Conservation (phyloP, 495 filamentous ascomycete genomes). For the Collariella sp. region DNA sequence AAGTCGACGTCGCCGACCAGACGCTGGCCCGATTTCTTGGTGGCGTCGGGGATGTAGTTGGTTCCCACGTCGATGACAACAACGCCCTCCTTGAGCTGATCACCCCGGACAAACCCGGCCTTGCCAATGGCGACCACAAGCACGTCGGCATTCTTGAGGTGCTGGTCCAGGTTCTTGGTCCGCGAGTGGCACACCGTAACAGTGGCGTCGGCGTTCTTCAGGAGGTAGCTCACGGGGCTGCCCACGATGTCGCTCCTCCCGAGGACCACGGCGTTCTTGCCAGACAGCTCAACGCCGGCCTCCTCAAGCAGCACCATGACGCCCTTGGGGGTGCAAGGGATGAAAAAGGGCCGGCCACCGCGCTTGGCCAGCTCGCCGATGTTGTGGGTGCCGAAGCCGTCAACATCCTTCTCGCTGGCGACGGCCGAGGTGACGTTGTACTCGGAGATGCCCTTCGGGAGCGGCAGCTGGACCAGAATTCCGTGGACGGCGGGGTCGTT, state of each 20-base stretch:
- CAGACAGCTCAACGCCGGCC: slow-evolving; percentile 69
- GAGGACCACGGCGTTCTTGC: slow-evolving; percentile 91
- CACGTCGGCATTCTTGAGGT: slow-evolving; percentile 79
- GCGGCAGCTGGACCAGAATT: slow-evolving; percentile 85
- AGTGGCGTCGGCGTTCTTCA: slow-evolving; percentile 92
- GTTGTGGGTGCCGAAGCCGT: slow-evolving; percentile 88
- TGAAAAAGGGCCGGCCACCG: slow-evolving; percentile 77
- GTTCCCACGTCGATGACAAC: slow-evolving; percentile 98
- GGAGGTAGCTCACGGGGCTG: slow-evolving; percentile 87
- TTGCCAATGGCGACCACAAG: slow-evolving; percentile 87
- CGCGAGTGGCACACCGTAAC: slow-evolving; percentile 93
- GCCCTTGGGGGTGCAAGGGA: slow-evolving; percentile 92
- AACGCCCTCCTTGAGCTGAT: slow-evolving; percentile 87
- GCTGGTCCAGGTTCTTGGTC: slow-evolving; percentile 60
- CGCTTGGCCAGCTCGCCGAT: slow-evolving; percentile 95
- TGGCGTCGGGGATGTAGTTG: slow-evolving; percentile 89
- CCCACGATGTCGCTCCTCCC: slow-evolving; percentile 96
- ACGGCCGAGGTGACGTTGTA: slow-evolving; percentile 83
- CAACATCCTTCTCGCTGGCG: slow-evolving; percentile 90
- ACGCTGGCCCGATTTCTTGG: slow-evolving; percentile 85
- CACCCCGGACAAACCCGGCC: slow-evolving; percentile 79
- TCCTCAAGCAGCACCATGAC: slow-evolving; percentile 87
- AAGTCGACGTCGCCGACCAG: slow-evolving; percentile 96
- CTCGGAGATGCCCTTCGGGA: slow-evolving; percentile 84
- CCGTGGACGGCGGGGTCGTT: slow-evolving; percentile 82